Base-by-base conservation (phyloP, 2,329 filamentous ascomycete genomes). In the Neofusicoccum umdonicola region DNA sequence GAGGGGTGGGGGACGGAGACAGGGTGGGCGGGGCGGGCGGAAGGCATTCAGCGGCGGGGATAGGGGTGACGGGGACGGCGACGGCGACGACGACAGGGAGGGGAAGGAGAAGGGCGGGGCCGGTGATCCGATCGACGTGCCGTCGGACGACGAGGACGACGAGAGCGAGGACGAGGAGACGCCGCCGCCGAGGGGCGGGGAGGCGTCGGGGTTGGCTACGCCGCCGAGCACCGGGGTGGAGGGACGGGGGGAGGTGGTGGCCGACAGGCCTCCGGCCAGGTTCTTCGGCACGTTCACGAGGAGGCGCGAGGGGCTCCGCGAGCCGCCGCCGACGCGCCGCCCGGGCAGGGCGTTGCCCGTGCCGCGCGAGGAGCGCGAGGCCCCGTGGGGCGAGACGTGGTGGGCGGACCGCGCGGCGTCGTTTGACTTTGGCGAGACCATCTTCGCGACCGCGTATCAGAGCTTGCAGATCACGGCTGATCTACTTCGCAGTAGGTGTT, bases 391-490 rank as follows among this genome's bases (percentile, higher is more conserved):
- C 34, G 57, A 62, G 57, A 50, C 17, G 19, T 62, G 57, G 57
- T 48, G 34, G 44, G 57, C 57, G 34, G 57, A 62, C 27, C 57
- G 45, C 11, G 7, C 17, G 44, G 15, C 44, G 9, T 6, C 17
- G 57, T 62, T 62, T 17, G 57, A 62, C 35, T 50, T 62, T 50
- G 57, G 57, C 44, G 57, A 62, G 44, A 62, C 57, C 7, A 41
- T 62, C 42, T 62, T 62, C 45, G 57, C 57, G 31, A 17, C 22
- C n/a, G 45, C 42, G 39, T 62, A 50, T 27, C 44, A 62, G 57
- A 62, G 57, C 57, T 15, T 41, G 45, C 44, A 50, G 45, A 62
- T 48, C 34, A 62, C 45, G 57, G 45, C 57, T 37, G 57, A 62
- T 41, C 44, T 62, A 31, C 44, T 50, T 13, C 6, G 54, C 35